Conservation (phyloP, 2,329 filamentous ascomycete genomes). For the Xylariomycetidae sp. region DNA sequence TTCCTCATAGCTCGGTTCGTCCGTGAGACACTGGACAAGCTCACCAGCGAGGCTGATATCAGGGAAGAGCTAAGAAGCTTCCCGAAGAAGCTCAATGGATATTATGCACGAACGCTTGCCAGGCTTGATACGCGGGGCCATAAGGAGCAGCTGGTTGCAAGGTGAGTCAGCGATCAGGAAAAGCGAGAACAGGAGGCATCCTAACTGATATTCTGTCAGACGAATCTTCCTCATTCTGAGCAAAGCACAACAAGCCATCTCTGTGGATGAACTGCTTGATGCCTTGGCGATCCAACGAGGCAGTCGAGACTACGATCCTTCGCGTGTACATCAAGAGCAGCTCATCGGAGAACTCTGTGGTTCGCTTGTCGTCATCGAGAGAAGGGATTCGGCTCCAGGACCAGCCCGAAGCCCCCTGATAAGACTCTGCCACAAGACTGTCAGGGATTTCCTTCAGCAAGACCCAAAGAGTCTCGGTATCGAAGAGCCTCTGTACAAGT, state of each 20-base stretch:
- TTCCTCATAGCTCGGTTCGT: slow-evolving; percentile 9
- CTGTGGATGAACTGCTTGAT: slow-evolving; percentile 7
- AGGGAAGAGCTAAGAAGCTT: slow-evolving; percentile 5
- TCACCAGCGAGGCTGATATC: slow-evolving; percentile 8
- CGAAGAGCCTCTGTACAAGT: slow-evolving; percentile 4
- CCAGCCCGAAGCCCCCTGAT: slow-evolving; percentile 1
- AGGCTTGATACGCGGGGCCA: slow-evolving; percentile 4
- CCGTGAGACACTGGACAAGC: slow-evolving; percentile 6
- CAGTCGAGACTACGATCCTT: slow-evolving; percentile 5
- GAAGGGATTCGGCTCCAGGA: not conserved
- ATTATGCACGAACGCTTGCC: slow-evolving; percentile 6
- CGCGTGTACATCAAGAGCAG: slow-evolving; percentile 7
- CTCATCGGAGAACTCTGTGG: slow-evolving; percentile 7
- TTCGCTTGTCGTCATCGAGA: slow-evolving; percentile 6
- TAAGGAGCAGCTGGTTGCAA: slow-evolving; percentile 6
- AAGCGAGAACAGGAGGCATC: not conserved
- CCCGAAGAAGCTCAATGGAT: slow-evolving; percentile 7
- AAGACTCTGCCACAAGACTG: slow-evolving; percentile 9
- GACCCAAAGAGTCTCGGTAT: slow-evolving; percentile 3
- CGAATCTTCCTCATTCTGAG: slow-evolving; percentile 8
- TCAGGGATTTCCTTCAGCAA: slow-evolving; percentile 9
- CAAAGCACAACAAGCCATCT: slow-evolving; percentile 5
- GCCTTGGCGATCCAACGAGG: slow-evolving; percentile 7
- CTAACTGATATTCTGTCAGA: slow-evolving; percentile 1
- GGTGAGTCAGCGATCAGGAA: slow-evolving; percentile 2